Conservation (phyloP, 225 moss, liverwort and hornwort genomes). For the Takakia lepidozioides region DNA sequence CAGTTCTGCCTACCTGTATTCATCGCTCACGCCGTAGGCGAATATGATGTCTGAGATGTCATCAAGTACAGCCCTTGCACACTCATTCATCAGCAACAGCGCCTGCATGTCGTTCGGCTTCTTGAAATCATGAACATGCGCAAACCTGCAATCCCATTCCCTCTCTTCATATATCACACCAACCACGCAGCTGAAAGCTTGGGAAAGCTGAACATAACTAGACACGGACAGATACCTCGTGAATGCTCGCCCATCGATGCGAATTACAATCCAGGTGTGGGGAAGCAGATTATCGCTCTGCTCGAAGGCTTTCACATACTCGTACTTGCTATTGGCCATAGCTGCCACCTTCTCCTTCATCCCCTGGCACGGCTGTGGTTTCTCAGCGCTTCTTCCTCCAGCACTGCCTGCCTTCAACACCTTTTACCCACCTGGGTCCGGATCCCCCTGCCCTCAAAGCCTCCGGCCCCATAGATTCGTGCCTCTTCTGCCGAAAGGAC, state of each 20-base stretch:
- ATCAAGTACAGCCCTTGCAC: constrained; percentile 63
- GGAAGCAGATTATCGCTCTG: constrained; percentile 52
- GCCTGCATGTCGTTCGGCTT: constrained; percentile 81
- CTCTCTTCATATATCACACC: constrained; percentile 1
- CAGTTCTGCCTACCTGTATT: no score
- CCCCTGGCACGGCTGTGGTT: no score
- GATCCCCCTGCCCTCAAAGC: no score
- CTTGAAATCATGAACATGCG: constrained; percentile 67
- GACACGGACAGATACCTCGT: constrained; percentile 35
- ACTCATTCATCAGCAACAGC: constrained; percentile 79
- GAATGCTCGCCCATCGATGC: constrained; percentile 80
- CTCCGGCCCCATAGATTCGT: no score
- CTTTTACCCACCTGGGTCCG: no score
- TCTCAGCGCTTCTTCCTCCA: no score
- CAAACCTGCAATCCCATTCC: constrained; percentile 31
- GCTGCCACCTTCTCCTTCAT: no score
- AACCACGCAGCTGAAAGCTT: no score
- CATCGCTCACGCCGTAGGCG: constrained; percentile 88
- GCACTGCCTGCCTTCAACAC: no score
- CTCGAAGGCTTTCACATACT: constrained; percentile 86
- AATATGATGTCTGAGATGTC: constrained; percentile 69
- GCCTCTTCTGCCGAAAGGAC: no score
- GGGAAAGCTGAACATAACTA: no score
- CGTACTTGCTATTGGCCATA: constrained; percentile 95
- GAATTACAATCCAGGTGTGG: constrained; percentile 81